Evolutionary conservation across 169 alveolate genomes (phyloP).

Genomic region (Plasmodium gallinaceum): DNA sequence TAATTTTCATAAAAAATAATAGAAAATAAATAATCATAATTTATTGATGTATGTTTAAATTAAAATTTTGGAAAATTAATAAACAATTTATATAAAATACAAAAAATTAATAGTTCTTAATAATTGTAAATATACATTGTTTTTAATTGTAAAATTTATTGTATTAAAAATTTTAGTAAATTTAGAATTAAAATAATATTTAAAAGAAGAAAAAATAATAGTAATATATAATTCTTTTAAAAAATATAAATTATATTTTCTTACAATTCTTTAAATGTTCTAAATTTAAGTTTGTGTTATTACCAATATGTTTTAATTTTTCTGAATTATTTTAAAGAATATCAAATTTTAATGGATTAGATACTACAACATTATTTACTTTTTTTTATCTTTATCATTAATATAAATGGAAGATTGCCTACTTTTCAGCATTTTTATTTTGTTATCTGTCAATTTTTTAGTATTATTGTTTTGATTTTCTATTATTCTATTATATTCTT

Average conservation of each 20-base stretch:
- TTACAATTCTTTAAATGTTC: constrained; percentile 14
- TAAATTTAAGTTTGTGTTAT: constrained; percentile 1
- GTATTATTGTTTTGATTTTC: constrained; percentile 9
- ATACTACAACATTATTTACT: not conserved
- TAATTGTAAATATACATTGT: too few relatives aligned
- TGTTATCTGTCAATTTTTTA: constrained; percentile 11
- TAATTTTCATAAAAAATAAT: too few relatives aligned
- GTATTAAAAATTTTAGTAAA: not conserved
- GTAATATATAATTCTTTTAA: not conserved
- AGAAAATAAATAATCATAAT: too few relatives aligned
- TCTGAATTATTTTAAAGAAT: constrained; percentile 6
- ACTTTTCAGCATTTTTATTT: constrained; percentile 11
- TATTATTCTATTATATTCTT: constrained; percentile 16
- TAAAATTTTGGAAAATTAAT: too few relatives aligned
- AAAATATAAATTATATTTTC: not conserved
- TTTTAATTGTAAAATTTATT: not conserved
- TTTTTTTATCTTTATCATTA: constrained; percentile 22
- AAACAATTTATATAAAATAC: too few relatives aligned
- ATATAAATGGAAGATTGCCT: constrained; percentile 17
- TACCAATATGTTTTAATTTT: constrained; percentile 7
- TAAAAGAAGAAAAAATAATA: not conserved
- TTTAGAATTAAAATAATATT: not conserved
- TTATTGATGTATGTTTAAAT: too few relatives aligned
- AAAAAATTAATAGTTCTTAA: too few relatives aligned
- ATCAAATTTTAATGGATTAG: constrained; percentile 18